phyloP scores from a whole-genome alignment of 305 asterid species.

The Salvia sclarea region DNA sequence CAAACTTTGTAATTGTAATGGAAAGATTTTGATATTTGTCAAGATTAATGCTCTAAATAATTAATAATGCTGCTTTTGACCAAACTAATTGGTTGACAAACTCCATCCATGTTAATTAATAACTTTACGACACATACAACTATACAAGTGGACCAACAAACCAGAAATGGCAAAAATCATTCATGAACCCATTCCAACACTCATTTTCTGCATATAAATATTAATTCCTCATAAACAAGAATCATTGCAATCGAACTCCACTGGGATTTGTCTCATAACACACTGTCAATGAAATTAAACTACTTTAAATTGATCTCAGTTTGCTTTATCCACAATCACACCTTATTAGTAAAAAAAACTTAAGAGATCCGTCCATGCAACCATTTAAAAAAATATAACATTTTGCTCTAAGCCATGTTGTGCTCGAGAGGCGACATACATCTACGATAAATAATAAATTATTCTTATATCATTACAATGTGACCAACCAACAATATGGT shows the following conservation, averaged over 20 bases:
- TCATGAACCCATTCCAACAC: constrained; percentile 17
- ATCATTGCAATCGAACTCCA: neutral
- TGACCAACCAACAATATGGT: neutral
- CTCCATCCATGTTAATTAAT: constrained; percentile 7
- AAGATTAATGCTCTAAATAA: neutral
- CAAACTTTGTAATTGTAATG: constrained; percentile 1
- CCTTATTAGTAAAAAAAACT: too few relatives aligned
- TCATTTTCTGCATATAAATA: neutral
- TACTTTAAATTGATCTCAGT: too few relatives aligned
- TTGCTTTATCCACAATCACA: too few relatives aligned
- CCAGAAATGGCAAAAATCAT: constrained; percentile 34
- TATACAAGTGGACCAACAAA: constrained; percentile 23
- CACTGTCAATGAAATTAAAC: neutral
- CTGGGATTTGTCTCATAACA: constrained; percentile 20
- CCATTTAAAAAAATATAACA: too few relatives aligned
- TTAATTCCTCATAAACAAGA: neutral
- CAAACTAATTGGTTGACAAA: constrained; percentile 26
- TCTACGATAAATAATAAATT: neutral
- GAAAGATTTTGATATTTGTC: neutral
- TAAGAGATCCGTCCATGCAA: too few relatives aligned
- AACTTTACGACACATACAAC: constrained; percentile 12
- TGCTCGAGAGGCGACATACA: neutral
- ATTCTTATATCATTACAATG: neutral
- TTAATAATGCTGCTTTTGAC: constrained; percentile 26
- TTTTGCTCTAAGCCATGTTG: too few relatives aligned